Evolutionary conservation across 2,329 filamentous ascomycete species (phyloP).

Genomic region (Fusarium cicatricum): DNA sequence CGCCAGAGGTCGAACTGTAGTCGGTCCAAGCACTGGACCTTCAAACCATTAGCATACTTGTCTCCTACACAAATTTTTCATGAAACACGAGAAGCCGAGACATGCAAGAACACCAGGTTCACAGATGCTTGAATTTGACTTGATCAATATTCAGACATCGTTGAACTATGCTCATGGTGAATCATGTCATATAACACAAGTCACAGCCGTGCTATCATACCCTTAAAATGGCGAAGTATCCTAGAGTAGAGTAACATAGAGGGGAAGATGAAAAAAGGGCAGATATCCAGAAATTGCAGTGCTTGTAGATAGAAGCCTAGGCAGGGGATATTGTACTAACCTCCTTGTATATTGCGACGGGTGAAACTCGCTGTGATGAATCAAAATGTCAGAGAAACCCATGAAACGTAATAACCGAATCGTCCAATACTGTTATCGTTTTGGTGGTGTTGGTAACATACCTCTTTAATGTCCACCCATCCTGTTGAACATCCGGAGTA

Average conservation of each 20-base stretch:
- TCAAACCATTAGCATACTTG: constrained; percentile 15
- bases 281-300: not conserved
- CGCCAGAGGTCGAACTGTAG: constrained; percentile 16
- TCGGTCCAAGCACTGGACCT: constrained; percentile 39
- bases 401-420: not conserved
- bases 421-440: not conserved
- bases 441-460: constrained; percentile 2
- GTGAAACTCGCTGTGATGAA: constrained; percentile 25
- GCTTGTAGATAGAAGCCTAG: not conserved
- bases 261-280: not conserved
- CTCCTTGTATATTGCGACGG: constrained; percentile 33
- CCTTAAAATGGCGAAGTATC: too few species aligned
- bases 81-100: not conserved
- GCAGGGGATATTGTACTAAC: constrained; percentile 17
- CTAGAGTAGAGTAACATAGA: not conserved
- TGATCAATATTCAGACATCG: too few species aligned
- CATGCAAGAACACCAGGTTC: too few species aligned
- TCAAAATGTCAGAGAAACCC: constrained; percentile 11
- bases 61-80: not conserved
- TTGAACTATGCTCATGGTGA: too few species aligned
- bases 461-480: constrained; percentile 34
- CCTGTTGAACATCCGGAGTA: constrained; percentile 32
- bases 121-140: too few species aligned
- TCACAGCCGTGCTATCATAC: too few species aligned
- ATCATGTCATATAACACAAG: too few species aligned